Percentiles rank a stretch among this genome's conserved stretches.
These are phyloP conservation scores for Fusarium duplospermum DNA, from an alignment of 2,329 filamentous ascomycete genomes.

Conservation along the genomic window DNA sequence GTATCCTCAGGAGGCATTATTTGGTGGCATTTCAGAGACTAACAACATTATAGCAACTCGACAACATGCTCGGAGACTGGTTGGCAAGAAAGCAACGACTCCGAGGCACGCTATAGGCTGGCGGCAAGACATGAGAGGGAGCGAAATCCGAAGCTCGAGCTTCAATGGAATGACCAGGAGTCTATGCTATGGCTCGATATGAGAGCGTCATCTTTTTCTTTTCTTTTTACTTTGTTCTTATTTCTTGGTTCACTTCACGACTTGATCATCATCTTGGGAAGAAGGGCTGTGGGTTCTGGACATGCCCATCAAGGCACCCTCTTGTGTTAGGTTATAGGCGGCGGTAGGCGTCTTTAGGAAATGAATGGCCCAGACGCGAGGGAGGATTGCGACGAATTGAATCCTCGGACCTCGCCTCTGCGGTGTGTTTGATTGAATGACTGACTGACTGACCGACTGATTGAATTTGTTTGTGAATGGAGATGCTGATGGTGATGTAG, in stretches of 20 bases:
- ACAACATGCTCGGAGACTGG: constrained; percentile 87
- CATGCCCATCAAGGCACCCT: constrained; percentile 38
- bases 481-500: constrained; percentile 13
- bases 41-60: constrained; percentile 72
- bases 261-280: constrained; percentile 45
- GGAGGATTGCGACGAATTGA: constrained; percentile 42
- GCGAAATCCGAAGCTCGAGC: constrained; percentile 4
- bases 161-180: constrained; percentile 15
- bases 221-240: neutral
- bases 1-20: constrained; percentile 38
- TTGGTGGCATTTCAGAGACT: constrained; percentile 16
- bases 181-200: constrained; percentile 21
- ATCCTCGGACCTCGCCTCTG: constrained; percentile 33
- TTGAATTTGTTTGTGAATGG: neutral
- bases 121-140: neutral
- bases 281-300: constrained; percentile 40
- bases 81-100: constrained; percentile 76
- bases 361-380: constrained; percentile 23
- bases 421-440: constrained; percentile 16
- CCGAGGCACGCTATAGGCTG: constrained; percentile 59
- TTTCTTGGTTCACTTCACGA: constrained; percentile 40
- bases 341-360: constrained; percentile 42
- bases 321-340: constrained; percentile 43
- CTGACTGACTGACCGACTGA: neutral
- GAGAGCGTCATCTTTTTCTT: constrained; percentile 32